A percentile compares a stretch with the other conserved stretches of the same genome.
Evolutionary conservation across 306 rosid genomes (phyloP).

Genomic region (Fragaria vesca): DNA sequence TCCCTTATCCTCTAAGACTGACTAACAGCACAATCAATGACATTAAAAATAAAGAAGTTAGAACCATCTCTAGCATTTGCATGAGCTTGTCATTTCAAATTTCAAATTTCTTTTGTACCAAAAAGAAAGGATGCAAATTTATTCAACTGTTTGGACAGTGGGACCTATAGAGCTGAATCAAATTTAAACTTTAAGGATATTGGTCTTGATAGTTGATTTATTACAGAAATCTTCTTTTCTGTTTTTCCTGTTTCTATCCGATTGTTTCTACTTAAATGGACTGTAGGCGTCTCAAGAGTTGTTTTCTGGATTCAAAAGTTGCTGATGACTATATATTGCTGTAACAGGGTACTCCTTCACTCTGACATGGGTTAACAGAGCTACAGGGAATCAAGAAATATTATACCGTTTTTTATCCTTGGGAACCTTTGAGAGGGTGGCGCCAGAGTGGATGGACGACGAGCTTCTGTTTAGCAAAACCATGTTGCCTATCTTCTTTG

Average conservation of each 20-base stretch:
- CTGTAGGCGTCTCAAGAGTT: neutral
- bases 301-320: neutral
- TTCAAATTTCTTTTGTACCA: neutral
- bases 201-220: constrained; percentile 1
- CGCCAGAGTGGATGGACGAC: constrained; percentile 94
- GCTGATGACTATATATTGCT: constrained; percentile 20
- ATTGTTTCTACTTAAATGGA: neutral
- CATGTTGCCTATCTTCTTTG: constrained; percentile 80
- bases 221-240: neutral
- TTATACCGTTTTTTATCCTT: constrained; percentile 56
- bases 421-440: constrained; percentile 83
- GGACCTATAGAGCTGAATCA: neutral
- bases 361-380: constrained; percentile 58
- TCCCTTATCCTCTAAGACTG: neutral
- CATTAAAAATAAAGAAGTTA: neutral
- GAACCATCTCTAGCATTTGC: neutral
- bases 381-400: constrained; percentile 56
- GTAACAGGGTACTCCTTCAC: constrained; percentile 75
- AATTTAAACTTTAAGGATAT: neutral
- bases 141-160: neutral
- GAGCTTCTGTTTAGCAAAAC: constrained; percentile 74
- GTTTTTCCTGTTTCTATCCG: neutral
- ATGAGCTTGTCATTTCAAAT: neutral
- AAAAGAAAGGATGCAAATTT: neutral
- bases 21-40: neutral